A percentile compares a stretch with the other conserved stretches of the same genome.
phyloP scores from a whole-genome alignment of 257 asterid species.

The Scutellaria baicalensis region DNA sequence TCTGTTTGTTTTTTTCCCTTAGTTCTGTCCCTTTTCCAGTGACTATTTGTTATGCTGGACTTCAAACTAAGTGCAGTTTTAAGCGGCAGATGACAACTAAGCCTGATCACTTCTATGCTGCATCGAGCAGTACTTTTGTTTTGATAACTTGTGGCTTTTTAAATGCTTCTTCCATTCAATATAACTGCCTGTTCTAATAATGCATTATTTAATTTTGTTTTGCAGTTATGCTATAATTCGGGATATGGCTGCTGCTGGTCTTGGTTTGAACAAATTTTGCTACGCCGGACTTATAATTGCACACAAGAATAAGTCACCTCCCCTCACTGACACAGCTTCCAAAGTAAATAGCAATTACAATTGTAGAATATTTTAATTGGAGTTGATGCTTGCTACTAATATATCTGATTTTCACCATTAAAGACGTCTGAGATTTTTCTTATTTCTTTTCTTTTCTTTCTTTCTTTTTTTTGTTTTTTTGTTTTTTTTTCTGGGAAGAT shows the following conservation, averaged over 20 bases:
- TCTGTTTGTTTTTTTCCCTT: neutral
- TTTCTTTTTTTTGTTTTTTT: neutral
- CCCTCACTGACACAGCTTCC: slow-evolving; percentile 49
- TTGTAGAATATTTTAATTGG: neutral
- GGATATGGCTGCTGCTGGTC: slow-evolving; percentile 98
- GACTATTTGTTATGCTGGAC: slow-evolving; percentile 1
- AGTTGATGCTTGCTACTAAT: slow-evolving; percentile 7
- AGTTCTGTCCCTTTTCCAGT: neutral
- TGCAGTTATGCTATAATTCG: slow-evolving; percentile 81
- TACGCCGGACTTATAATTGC: slow-evolving; percentile 89
- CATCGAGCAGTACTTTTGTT: neutral
- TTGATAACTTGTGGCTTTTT: neutral
- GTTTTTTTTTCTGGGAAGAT: slow-evolving; percentile 49
- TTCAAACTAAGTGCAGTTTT: neutral
- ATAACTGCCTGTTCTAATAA: neutral
- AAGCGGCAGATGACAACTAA: neutral
- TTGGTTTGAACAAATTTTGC: slow-evolving; percentile 87
- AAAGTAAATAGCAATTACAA: slow-evolving; percentile 40
- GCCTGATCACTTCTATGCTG: neutral
- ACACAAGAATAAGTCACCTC: slow-evolving; percentile 59
- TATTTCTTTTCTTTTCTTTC: slow-evolving; percentile 11
- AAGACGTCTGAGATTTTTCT: slow-evolving; percentile 12
- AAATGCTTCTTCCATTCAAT: neutral
- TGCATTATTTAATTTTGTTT: slow-evolving; percentile 4
- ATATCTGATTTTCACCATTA: neutral